Evolutionary conservation across 2,329 filamentous ascomycete genomes (phyloP), one percentile per base, ranked within the genome.

Genomic region (Penicillium corylophilum): DNA sequence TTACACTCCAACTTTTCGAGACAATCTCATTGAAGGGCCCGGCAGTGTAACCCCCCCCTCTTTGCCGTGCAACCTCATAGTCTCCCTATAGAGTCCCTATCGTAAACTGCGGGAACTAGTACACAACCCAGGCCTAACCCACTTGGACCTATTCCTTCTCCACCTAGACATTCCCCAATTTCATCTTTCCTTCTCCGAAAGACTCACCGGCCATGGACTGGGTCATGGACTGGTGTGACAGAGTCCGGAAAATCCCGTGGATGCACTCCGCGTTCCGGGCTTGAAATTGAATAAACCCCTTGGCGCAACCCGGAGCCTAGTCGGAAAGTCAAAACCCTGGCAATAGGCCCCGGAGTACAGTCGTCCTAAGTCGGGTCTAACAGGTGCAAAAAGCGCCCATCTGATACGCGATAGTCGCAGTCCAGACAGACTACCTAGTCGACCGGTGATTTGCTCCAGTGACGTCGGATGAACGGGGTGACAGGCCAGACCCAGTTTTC

Each of bases 401-500:
- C 48, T 50, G 46, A 54, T 53, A 46, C 40, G 23, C 50, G 28
- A 49, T 48, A 47, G 39, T 50, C 47, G 47, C 47, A 23, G 41
- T 44, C 35, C 23, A 50, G 33, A 18, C 46, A 48, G 38, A 26
- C 48, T 53, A 29, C 35, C 33, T 12, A 48, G 54, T 59, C 50
- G 40, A 51, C 44, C 36, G 13, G 28, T 24, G 28, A 46, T 31
- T 43, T 50, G n/a, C 56, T 41, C 58, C 60, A 49, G 52, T 59
- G 54, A 61, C 59, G 55, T 58, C 54, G 55, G 50, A 56, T 53
- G 48, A 51, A 51, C 52, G 52, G 53, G 45, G 51, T 24, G 44
- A 45, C 24, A 51, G 45, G 29, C 45, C 22, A 39, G 60, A 60
- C 60, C 60, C 60, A 60, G 42, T 63, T 63, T 63, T 61, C 48